phyloP scores from a whole-genome alignment of 2,329 filamentous ascomycete genomes.

The Didymella keratinophila region DNA sequence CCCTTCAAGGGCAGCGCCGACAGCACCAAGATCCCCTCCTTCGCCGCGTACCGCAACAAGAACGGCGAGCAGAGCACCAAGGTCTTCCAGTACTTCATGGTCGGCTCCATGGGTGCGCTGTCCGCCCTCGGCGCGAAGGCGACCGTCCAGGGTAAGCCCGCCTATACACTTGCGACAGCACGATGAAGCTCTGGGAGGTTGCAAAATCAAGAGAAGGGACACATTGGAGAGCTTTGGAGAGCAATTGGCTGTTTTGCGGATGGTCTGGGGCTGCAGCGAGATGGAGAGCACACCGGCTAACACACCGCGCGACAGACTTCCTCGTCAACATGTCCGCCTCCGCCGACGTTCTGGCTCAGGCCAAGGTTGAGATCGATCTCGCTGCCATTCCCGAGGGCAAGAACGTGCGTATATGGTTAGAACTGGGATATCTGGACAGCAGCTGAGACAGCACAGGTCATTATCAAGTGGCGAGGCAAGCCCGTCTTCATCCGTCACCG shows the following conservation, averaged over 20 bases:
- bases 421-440: background rate
- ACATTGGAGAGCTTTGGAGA: constrained; percentile 14
- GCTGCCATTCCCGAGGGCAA: constrained; percentile 95
- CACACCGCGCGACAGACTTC: constrained; percentile 74
- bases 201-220: constrained; percentile 7
- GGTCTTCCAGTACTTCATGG: constrained; percentile 98
- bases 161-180: background rate
- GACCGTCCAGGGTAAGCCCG: constrained; percentile 87
- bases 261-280: constrained; percentile 32
- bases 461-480: constrained; percentile 99
- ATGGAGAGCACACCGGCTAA: constrained; percentile 44
- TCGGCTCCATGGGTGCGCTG: constrained; percentile 91
- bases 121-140: constrained; percentile 95
- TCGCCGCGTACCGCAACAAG: constrained; percentile 84
- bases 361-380: constrained; percentile 98
- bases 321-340: constrained; percentile 99
- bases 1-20: constrained; percentile 63
- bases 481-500: constrained; percentile 99
- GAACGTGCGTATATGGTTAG: constrained; percentile 73
- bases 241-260: constrained; percentile 46
- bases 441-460: constrained; percentile 67
- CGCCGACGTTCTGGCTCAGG: constrained; percentile 97
- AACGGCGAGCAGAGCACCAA: constrained; percentile 75
- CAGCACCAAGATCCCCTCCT: constrained; percentile 80
- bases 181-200: constrained; percentile 16